phyloP scores from a whole-genome alignment of 352 stramenopile species.

The Salisapilia sapeloensis region DNA sequence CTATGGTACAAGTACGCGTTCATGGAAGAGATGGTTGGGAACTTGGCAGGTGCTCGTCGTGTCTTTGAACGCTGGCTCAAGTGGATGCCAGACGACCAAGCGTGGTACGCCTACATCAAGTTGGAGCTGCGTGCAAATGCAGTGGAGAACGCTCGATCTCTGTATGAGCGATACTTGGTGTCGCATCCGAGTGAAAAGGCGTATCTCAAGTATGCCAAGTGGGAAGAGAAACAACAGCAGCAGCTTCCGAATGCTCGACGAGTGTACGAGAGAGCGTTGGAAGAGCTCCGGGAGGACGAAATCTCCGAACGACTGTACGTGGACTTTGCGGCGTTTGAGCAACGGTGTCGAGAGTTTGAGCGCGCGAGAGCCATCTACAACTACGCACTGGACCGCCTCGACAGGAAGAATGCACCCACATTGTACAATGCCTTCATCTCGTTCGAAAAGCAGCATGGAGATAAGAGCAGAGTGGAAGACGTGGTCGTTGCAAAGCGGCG shows the following conservation, averaged over 20 bases:
- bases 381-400: conserved; percentile 61
- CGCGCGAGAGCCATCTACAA: conserved; percentile 82
- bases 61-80: conserved; percentile 96
- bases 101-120: conserved; percentile 96
- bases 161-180: conserved; percentile 91
- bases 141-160: conserved; percentile 63
- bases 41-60: conserved; percentile 83
- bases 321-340: conserved; percentile 95
- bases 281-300: conserved; percentile 78
- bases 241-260: conserved; percentile 84
- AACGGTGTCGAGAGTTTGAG: conserved; percentile 89
- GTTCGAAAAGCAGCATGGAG: conserved; percentile 98
- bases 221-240: conserved; percentile 91
- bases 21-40: conserved; percentile 98
- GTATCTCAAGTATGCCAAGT: conserved; percentile 98
- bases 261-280: conserved; percentile 92
- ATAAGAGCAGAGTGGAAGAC: conserved; percentile 91
- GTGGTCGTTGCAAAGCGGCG: conserved; percentile 91
- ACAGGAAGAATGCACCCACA: conserved; percentile 80
- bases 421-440: conserved; percentile 93
- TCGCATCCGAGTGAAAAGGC: conserved; percentile 79
- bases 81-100: conserved; percentile 97
- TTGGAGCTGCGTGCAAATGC: conserved; percentile 92
- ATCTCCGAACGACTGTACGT: conserved; percentile 81
- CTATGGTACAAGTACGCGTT: conserved; percentile 99